Base-by-base conservation (phyloP, 495 filamentous ascomycete species). In the Podospora fimiseda region DNA sequence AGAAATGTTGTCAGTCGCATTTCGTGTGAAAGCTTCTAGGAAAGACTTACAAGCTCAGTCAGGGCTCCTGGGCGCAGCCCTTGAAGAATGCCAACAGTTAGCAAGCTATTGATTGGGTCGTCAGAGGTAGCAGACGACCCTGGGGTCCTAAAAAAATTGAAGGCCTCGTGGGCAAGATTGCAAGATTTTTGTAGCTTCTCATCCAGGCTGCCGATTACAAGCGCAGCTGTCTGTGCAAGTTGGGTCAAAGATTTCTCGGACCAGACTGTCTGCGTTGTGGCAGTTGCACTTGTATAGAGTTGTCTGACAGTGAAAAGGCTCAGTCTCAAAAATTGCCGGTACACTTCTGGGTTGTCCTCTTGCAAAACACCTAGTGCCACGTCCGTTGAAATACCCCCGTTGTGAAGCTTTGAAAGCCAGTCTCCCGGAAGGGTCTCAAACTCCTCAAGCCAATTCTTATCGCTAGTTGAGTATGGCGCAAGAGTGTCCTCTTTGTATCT, bases 11-110 rank as follows among this genome's bases (percentile, higher is more conserved):
- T 70, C 33, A 68, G 61, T 19, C 4, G 21, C 2, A 7, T 33
- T 36, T 2, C 0, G 14, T 5, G 43, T 20, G 1, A 19, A 19
- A 21, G 9, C 7, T 23, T 2, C 18, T 13, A 15, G 1, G 11
- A 23, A 5, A 47, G 11, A 60, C 72, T 55, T 59, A 77, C 74
- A 48, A 68, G 42, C 30, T 57, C 43, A 11, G 41, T 48, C 57
- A 77, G 55, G 16, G 66, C 67, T 2, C 52, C 58, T 6, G 74
- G 72, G 56, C 69, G 60, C 23, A 77, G 57, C 11, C 72, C 74
- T 48, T 74, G 63, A 8, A 77, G 51, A 1, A 77, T 65, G 9
- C 74, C 73, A 40, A 74, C 60, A 11, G 69, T 65, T 23, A 77
- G 52, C 5, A 64, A 39, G 13, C 60, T 57, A 2, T 23, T 39